Evolutionary conservation across 2,329 filamentous ascomycete genomes (phyloP), one percentile per base, ranked within the genome.

Genomic region (Aspergillus transmontanensis): DNA sequence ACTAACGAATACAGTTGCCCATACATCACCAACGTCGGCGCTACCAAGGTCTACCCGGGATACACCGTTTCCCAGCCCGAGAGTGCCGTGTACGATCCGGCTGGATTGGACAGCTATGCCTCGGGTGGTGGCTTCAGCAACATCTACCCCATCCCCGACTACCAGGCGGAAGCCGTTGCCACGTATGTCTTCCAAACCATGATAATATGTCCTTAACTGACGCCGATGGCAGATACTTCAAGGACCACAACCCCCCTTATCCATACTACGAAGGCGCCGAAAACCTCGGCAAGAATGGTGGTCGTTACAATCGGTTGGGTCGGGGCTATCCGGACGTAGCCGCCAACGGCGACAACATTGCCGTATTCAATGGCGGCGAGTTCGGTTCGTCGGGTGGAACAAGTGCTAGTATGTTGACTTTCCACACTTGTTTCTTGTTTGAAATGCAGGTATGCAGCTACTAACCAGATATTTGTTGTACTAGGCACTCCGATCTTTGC

Each of bases 91-190:
- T 50, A 53, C 16, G 60, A 62, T 51, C 60, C 60, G 4, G 16
- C 2, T 1, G 60, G 60, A 2, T 10, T 55, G 2, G 26, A 21
- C n/a, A 57, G 48, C 1, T 62, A 32, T 36, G 39, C 60, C 12
- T 62, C 56, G 6, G 60, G 60, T 4, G 60, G 60, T 21, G 60
- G 60, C 19, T 62, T 62, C 60, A 62, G 60, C 36, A 62, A 62
- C 9, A 62, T 62, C 56, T 62, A 62, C 23, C 28, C 56, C 6
- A 56, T 62, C 32, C 60, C 60, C 0, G 56, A 59, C 21, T 62
- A 62, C 36, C 60, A 62, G 23, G 48, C 60, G 7, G 39, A 41
- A 12, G 60, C 60, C 4, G 60, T 62, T 1, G 56, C 60, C 3
- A 51, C 34, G 60, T 62, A 9, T 0, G 59, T 61, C 1, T 34